Conservation (phyloP, 2,329 filamentous ascomycete species). For the Fusarium solani-melongenae region DNA sequence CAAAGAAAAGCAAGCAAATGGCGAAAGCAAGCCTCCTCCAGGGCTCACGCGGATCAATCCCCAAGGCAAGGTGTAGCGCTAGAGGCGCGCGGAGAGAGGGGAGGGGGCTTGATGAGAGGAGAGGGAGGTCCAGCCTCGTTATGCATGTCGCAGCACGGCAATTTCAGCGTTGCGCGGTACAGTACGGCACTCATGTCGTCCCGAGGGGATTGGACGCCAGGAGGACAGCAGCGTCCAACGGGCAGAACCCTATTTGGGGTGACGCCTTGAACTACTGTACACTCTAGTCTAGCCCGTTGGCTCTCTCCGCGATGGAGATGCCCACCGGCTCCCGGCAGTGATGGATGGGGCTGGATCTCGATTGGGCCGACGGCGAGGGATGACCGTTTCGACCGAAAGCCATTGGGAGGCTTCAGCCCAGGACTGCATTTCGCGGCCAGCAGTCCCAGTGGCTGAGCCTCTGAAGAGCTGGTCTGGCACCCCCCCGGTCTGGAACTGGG, state of each 20-base stretch:
- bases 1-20: background rate
- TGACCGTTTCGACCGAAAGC: background rate
- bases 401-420: background rate
- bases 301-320: background rate
- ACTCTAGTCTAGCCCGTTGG: background rate
- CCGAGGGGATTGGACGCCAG: background rate
- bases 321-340: background rate
- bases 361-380: background rate
- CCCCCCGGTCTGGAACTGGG: conserved; percentile 2
- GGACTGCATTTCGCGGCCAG: conserved; percentile 1
- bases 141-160: conserved; percentile 14
- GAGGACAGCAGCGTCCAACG: background rate
- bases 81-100: background rate
- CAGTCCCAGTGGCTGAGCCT: background rate
- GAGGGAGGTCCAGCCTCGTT: conserved; percentile 7
- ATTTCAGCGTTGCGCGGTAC: background rate
- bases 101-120: background rate
- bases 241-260: conserved; percentile 6
- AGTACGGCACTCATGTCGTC: background rate
- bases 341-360: background rate
- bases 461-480: background rate
- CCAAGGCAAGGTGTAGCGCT: conserved; percentile 9
- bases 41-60: background rate
- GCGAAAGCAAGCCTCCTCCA: background rate
- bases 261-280: background rate